Evolutionary conservation across 1,284 basidiomycete species (phyloP), one percentile per base, ranked within the genome.

Genomic region (Cryptococcus sp.): DNA sequence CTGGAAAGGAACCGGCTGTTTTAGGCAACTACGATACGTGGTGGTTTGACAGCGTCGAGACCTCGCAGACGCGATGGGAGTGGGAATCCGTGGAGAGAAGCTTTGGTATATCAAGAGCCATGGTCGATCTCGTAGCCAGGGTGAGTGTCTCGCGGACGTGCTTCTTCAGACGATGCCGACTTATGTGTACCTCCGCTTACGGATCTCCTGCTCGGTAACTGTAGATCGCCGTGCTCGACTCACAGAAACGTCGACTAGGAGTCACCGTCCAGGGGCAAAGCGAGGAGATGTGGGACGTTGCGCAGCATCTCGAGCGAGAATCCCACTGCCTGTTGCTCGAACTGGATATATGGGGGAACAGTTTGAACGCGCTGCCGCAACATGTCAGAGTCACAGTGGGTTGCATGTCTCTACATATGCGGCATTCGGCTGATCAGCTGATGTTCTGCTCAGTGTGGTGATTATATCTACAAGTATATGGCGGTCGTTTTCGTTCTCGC

Each of bases 391-490:
- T 73, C 10, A 67, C 64, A 16, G 70, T 70, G 47, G 62, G 67
- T 66, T 11, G 30, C 30, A 10, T 5, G 7, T 13, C 2, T 35
- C 30, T 35, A 10, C 30, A 35, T 35, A 13, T 35, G 30, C 30
- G 30, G 30, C 30, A 43, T 47, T 16, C 41, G 3, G 19, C 52
- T 16, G 39, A 22, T 23, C 17, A 22, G 38, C 46, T 55, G 51
- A 50, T 22, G 22, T 19, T 35, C 35, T 6, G 42, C 19, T 23
- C 23, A 52, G 67, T 70, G 67, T 40, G 71, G 71, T 3, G 71
- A 73, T 56, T 67, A 73, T 43, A 71, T 71, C 30, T 72, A 73
- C 64, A 66, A 67, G 46, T 69, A 71, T 61, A 69, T 68, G 63
- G 61, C 63, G 1, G 59, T 64, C 25, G 55, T 73, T 0, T 65